Conservation (phyloP, 192 early-diverging fungal genomes). For the Geranomyces michiganensis region DNA sequence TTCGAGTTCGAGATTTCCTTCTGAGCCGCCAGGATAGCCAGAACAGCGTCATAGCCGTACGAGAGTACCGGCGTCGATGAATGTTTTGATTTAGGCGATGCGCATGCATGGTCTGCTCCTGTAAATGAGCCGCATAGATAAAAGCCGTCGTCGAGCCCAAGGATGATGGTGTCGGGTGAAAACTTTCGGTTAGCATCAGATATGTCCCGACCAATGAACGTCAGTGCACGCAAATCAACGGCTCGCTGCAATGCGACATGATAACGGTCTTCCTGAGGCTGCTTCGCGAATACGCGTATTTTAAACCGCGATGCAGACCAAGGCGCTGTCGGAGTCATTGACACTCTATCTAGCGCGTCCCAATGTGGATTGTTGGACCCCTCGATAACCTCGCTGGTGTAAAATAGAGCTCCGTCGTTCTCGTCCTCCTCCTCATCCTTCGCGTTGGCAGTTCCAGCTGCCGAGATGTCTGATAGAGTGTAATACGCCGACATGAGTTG, state of each 20-base stretch:
- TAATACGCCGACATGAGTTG: constrained; percentile 30
- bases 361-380: constrained; percentile 26
- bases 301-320: constrained; percentile 13
- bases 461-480: constrained; percentile 1
- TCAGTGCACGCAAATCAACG: neutral
- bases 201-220: neutral
- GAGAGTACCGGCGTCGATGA: neutral
- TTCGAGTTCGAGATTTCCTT: constrained; percentile 14
- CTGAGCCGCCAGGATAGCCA: constrained; percentile 23
- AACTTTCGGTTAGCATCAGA: neutral
- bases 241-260: neutral
- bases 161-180: constrained; percentile 7
- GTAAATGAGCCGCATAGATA: neutral
- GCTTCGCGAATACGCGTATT: constrained; percentile 1
- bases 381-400: constrained; percentile 18
- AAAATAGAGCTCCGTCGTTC: constrained; percentile 11
- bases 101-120: neutral
- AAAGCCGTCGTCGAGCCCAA: constrained; percentile 2
- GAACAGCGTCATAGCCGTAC: neutral
- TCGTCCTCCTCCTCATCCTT: neutral
- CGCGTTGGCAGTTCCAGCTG: neutral
- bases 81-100: neutral
- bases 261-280: neutral
- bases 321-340: neutral
- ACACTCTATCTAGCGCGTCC: constrained; percentile 10